phyloP scores from a whole-genome alignment of 129 eudicot genomes.

The Chrysanthemum makinoi region DNA sequence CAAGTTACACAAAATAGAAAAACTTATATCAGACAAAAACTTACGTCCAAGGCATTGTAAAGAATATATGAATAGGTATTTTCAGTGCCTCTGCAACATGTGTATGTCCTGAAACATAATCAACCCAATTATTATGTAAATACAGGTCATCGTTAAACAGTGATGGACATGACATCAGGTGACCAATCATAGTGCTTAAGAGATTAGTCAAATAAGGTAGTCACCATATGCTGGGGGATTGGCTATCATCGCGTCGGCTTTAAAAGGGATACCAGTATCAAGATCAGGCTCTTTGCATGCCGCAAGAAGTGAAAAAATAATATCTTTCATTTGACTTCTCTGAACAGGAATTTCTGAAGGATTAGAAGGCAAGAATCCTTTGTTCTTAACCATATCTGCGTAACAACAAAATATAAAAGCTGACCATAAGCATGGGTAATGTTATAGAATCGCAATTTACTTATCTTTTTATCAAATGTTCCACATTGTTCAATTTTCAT shows the following conservation, averaged over 20 bases:
- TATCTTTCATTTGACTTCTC: slow-evolving; percentile 87
- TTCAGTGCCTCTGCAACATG: slow-evolving; percentile 98
- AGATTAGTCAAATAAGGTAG: not conserved
- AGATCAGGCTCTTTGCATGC: slow-evolving; percentile 97
- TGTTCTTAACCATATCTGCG: slow-evolving; percentile 97
- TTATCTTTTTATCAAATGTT: no score
- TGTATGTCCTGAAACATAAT: slow-evolving; percentile 67
- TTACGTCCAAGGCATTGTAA: slow-evolving; percentile 99
- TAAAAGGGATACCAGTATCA: slow-evolving; percentile 89
- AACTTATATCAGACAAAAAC: slow-evolving; percentile 33
- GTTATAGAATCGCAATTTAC: no score
- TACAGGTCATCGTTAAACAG: not conserved
- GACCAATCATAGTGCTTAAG: not conserved
- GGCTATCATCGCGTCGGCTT: slow-evolving; percentile 97
- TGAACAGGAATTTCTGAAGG: slow-evolving; percentile 96
- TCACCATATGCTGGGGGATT: slow-evolving; percentile 99
- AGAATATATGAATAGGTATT: slow-evolving; percentile 92
- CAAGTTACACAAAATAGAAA: not conserved
- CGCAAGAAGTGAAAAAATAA: slow-evolving; percentile 76
- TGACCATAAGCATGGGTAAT: no score
- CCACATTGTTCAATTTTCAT: no score
- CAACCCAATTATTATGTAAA: slow-evolving; percentile 11
- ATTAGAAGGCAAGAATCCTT: slow-evolving; percentile 97
- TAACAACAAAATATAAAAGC: slow-evolving; percentile 11
- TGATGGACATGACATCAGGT: slow-evolving; percentile 6